Evolutionary conservation across 2,329 filamentous ascomycete genomes (phyloP).

Genomic region (Ophiostoma sp.): DNA sequence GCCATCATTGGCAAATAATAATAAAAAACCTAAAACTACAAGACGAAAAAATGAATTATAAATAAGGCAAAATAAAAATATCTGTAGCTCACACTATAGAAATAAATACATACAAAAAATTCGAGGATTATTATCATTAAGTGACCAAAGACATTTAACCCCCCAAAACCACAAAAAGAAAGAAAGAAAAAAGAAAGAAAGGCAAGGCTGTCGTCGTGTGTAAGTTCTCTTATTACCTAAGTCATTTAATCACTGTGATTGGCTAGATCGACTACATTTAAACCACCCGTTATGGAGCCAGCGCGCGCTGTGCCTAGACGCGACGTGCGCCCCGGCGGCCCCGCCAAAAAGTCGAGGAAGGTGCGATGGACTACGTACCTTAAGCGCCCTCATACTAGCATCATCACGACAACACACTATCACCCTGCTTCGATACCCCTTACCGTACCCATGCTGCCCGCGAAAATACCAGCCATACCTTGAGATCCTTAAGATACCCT

Average conservation of each 20-base stretch:
- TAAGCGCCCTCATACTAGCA: neutral
- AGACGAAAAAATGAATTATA: too few relatives aligned
- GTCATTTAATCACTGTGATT: neutral
- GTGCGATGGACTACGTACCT: neutral
- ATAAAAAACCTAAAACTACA: too few relatives aligned
- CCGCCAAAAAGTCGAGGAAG: conserved; percentile 11
- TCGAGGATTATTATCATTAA: too few relatives aligned
- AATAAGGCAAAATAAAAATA: too few relatives aligned
- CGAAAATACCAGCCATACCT: neutral
- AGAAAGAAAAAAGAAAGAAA: neutral
- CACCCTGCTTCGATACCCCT: neutral
- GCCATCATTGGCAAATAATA: too few relatives aligned
- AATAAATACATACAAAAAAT: too few relatives aligned
- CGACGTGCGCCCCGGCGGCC: neutral
- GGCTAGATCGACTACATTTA: neutral
- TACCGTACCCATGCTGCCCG: neutral
- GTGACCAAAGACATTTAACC: too few relatives aligned
- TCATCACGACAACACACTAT: neutral
- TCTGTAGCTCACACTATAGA: too few relatives aligned
- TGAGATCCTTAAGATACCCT: neutral
- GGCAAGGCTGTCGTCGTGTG: neutral
- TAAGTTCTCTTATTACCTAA: neutral
- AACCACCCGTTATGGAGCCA: conserved; percentile 1
- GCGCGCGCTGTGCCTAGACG: neutral
- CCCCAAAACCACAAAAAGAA: too few relatives aligned